Evolutionary conservation across 306 rosid genomes (phyloP).

Genomic region (Corylus avellana): DNA sequence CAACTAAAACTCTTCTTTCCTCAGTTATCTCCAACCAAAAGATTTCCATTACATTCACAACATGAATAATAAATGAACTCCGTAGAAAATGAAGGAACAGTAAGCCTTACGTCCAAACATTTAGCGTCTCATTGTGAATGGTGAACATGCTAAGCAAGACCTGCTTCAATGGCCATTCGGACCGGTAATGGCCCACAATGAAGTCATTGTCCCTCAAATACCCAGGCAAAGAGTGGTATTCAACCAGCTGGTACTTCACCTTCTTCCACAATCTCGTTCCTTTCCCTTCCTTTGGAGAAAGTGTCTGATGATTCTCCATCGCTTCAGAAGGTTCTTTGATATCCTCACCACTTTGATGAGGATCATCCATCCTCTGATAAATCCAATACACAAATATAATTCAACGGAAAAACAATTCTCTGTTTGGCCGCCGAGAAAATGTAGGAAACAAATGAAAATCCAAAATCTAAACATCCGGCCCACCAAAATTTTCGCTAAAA

Average conservation of each 20-base stretch:
- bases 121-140: conserved; percentile 92
- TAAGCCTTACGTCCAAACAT: conserved; percentile 91
- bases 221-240: conserved; percentile 81
- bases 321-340: conserved; percentile 24
- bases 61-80: not conserved
- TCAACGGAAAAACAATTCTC: not conserved
- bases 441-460: not conserved
- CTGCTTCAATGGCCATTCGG: conserved; percentile 94
- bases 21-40: conserved; percentile 5
- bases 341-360: conserved; percentile 26
- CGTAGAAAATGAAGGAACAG: not conserved
- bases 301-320: conserved; percentile 33
- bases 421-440: conserved; percentile 7
- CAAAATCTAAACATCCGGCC: not conserved
- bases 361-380: conserved; percentile 33
- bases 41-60: not conserved
- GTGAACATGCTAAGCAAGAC: conserved; percentile 75
- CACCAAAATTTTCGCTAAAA: too few species aligned
- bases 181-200: conserved; percentile 77
- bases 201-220: conserved; percentile 87
- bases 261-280: conserved; percentile 83
- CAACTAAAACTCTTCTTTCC: not conserved
- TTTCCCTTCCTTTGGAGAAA: conserved; percentile 51
- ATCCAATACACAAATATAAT: conserved; percentile 6
- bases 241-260: conserved; percentile 91